Evolutionary conservation across 352 stramenopile genomes (phyloP), one percentile per base, ranked within the genome.

Genomic region (Globisporangium abappressorium): DNA sequence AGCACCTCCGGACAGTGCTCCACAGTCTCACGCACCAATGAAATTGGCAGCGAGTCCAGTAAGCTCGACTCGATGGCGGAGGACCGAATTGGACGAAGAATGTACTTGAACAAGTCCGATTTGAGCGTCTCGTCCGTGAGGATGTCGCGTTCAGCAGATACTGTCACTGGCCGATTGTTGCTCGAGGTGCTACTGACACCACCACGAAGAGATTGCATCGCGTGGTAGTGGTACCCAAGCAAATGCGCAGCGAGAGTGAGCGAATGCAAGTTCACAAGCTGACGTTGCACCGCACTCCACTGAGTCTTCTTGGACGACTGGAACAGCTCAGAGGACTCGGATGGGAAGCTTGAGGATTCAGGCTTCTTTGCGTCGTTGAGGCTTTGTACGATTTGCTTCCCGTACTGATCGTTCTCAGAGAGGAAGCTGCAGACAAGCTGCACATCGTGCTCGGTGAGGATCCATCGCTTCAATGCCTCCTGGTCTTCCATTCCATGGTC

Each of bases 21-120:
- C 24, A 93, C 90, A 1, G 85, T 91, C 72, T 93, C 85, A 22
- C 84, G 76, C 11, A 92, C 85, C 0, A 93, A 68, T 15, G 85
- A 90, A 34, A 92, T 91, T 5, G 85, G 85, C 1, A 93, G 65
- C n/a, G 78, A 78, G 59, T 93, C 85, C 28, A 89, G 80, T 1
- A 93, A 63, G 68, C 85, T 91, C 0, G 85, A 93, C 67, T 93
- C 85, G 43, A 93, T 93, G 0, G 85, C 85, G 26, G 85, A 90
- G 12, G 85, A 93, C 41, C 85, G 81, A 56, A 93, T 90, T 1
- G 85, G 85, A 4, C 85, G 85, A 24, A 93, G 64, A 33, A 93
- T 87, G 59, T 84, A 93, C 69, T 89, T 93, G 75, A 93, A 91
- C 62, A 91, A 58, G 64, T 93, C 85, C 3, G 83, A 81, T 43